These are phyloP conservation scores for Monilinia laxa DNA, from an alignment of 2,329 filamentous ascomycete genomes.

Conservation along the genomic window DNA sequence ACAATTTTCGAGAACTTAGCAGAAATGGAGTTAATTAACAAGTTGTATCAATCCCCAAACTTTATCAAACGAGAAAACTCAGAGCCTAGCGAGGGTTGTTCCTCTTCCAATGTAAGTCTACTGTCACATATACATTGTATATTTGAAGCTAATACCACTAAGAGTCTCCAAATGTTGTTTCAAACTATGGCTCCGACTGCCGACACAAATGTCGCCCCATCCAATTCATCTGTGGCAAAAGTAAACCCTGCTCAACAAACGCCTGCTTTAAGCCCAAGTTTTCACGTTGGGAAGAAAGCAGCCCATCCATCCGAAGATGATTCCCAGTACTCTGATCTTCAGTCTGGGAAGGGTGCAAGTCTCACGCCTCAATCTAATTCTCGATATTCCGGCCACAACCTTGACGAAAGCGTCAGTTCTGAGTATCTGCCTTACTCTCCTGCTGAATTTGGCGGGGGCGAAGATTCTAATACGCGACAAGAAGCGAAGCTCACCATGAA, in stretches of 20 bases:
- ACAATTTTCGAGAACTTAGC: not conserved
- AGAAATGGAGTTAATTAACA: not conserved
- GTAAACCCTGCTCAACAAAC: not conserved
- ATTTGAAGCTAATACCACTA: not conserved
- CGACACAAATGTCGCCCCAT: not conserved
- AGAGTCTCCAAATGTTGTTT: not conserved
- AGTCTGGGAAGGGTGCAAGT: not conserved
- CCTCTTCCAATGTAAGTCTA: not conserved
- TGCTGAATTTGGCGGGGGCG: not conserved
- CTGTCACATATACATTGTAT: rapidly evolving
- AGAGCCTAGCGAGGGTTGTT: not conserved
- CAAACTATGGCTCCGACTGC: no score
- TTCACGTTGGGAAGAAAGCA: no score
- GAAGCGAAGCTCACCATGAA: not conserved
- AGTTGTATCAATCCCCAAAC: not conserved
- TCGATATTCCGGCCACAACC: not conserved
- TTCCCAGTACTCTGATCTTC: not conserved
- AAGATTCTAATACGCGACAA: not conserved
- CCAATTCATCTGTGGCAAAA: not conserved
- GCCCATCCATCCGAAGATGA: no score
- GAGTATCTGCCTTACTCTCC: not conserved
- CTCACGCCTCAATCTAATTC: not conserved
- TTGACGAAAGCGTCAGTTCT: not conserved
- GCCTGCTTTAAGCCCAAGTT: no score
- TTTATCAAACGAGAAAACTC: not conserved